Conservation (phyloP, 306 rosid species). For the Sicyos edulis region DNA sequence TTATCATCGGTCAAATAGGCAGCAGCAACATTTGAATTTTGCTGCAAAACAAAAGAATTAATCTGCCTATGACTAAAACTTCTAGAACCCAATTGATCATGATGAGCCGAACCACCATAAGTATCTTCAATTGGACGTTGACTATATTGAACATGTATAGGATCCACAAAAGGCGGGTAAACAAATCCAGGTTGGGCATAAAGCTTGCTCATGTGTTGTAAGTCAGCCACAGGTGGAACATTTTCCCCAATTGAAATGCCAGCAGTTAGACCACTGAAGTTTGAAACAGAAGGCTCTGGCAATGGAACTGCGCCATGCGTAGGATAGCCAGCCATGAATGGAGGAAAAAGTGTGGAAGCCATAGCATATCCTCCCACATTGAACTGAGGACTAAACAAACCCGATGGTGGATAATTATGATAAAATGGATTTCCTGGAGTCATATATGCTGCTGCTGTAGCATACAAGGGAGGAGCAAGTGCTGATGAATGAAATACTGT, state of each 20-base stretch:
- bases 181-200: slow-evolving; percentile 45
- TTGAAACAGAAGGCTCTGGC: slow-evolving; percentile 38
- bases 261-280: slow-evolving; percentile 35
- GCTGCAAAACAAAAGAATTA: slow-evolving; percentile 24
- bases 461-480: slow-evolving; percentile 41
- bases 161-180: slow-evolving; percentile 45
- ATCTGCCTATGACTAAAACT: slow-evolving; percentile 27
- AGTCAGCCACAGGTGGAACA: slow-evolving; percentile 32
- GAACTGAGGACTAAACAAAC: slow-evolving; percentile 36
- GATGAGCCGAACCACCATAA: slow-evolving; percentile 35
- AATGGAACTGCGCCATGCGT: slow-evolving; percentile 40
- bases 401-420: slow-evolving; percentile 37
- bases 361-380: slow-evolving; percentile 42
- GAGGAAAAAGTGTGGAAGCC: slow-evolving; percentile 33
- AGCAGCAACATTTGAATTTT: slow-evolving; percentile 25
- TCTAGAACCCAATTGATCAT: slow-evolving; percentile 34
- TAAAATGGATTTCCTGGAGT: slow-evolving; percentile 41
- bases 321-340: slow-evolving; percentile 44
- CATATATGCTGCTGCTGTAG: slow-evolving; percentile 43
- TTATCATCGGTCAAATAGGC: slow-evolving; percentile 30
- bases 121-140: slow-evolving; percentile 32
- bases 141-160: slow-evolving; percentile 36
- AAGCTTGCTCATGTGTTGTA: slow-evolving; percentile 36
- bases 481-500: slow-evolving; percentile 40
- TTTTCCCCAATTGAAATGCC: slow-evolving; percentile 36